Evolutionary conservation across 2,329 filamentous ascomycete genomes (phyloP).

Genomic region (Trichophyton schoenleinii): DNA sequence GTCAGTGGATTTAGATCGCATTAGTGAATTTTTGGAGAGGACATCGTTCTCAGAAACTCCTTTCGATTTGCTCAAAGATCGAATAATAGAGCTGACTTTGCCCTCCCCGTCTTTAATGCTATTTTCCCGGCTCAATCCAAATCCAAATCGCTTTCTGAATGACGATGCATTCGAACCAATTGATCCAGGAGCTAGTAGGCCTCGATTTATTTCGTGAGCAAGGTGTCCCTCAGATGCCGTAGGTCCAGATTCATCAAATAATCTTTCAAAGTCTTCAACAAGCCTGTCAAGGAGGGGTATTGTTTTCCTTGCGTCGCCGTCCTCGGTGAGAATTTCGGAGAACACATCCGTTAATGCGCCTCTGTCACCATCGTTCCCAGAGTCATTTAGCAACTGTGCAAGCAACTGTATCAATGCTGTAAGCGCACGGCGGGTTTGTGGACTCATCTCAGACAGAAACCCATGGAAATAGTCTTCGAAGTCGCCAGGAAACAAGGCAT

Average conservation of each 20-base stretch:
- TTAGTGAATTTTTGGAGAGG: constrained; percentile 55
- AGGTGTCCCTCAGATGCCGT: constrained; percentile 32
- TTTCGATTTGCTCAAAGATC: constrained; percentile 73
- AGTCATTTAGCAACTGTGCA: constrained; percentile 76
- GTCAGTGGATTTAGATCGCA: constrained; percentile 68
- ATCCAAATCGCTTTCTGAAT: constrained; percentile 69
- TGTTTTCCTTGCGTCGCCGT: constrained; percentile 65
- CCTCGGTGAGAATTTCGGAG: constrained; percentile 68
- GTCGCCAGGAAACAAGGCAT: constrained; percentile 30
- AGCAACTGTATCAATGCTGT: constrained; percentile 73
- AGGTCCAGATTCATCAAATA: constrained; percentile 58
- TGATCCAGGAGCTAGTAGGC: constrained; percentile 56
- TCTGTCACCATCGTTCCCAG: constrained; percentile 79
- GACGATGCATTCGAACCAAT: constrained; percentile 78
- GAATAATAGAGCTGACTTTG: constrained; percentile 64
- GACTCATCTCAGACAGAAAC: constrained; percentile 41
- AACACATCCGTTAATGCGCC: constrained; percentile 81
- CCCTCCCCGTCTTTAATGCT: constrained; percentile 60
- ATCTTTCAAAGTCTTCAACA: constrained; percentile 74
- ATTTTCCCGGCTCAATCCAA: constrained; percentile 66
- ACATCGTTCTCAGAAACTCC: constrained; percentile 48
- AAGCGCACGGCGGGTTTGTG: constrained; percentile 60
- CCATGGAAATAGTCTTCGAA: constrained; percentile 47
- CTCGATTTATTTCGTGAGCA: constrained; percentile 47
- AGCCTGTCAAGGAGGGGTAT: constrained; percentile 80